Evolutionary conservation across 140 eudicot species (phyloP), one percentile per base, ranked within the genome.

Genomic region (Stevia rebaudiana): DNA sequence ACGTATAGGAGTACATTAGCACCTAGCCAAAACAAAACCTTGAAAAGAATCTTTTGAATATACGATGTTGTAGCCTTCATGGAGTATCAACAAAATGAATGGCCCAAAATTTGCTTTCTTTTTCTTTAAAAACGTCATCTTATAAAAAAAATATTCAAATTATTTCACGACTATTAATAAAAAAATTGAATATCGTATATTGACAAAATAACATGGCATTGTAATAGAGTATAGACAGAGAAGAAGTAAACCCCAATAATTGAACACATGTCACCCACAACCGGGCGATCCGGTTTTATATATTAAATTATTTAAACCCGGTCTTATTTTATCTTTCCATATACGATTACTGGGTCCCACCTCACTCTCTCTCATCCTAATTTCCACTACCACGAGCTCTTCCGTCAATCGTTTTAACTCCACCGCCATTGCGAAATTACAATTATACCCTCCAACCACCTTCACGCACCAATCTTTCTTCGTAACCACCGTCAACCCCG

Each of bases 261-360:
- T 65, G 78, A 33, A 39, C 21, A 44, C 11, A 24, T 30, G 47
- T 47, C 46, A 77, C 10, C 72, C 43, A 18, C 42, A 61, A 46
- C 71, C 73, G 24, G 67, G 33, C 30, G 68, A 46, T 58, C 73
- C 61, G 79, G 77, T 43, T 67, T 72, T 55, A 76, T 81, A 72
- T 11, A 78, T 53, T 36, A 84, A 67, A 47, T 22, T 4, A 59
- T 11, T 65, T 5, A 84, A 76, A 74, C 68, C 69, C 50, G 92
- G 86, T 41, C 79, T 71, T 17, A 87, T 60, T 65, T 74, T 87
- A 8, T 84, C 81, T 40, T 75, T 81, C 95, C 95, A 87, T 23
- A 74, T 65, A 1, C 65, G 63, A 8, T n/a, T 70, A 17, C 78
- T 67, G n/a, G 77, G 62, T 16, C 80, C 86, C 52, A 37, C 82